A percentile compares a stretch with the other conserved stretches of the same genome.
These are phyloP conservation scores for Pisolithus orientalis DNA, from an alignment of 768 basidiomycete genomes.

Conservation along the genomic window DNA sequence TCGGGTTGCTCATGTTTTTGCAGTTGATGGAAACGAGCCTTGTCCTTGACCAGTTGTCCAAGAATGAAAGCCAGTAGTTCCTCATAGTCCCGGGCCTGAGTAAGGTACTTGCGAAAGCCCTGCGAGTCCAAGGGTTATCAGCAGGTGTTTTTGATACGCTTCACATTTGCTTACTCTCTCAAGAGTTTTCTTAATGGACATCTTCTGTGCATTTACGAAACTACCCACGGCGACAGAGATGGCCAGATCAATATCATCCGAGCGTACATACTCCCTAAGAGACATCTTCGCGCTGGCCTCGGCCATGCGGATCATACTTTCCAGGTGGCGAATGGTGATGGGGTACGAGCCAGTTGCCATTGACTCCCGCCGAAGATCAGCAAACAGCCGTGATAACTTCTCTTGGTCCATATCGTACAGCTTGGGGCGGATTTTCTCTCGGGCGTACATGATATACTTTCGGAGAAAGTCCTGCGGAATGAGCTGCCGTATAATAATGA, in stretches of 20 bases:
- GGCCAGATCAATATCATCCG: constrained; percentile 95
- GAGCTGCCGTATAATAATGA: constrained; percentile 45
- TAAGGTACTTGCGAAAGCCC: constrained; percentile 97
- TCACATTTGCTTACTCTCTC: constrained; percentile 57
- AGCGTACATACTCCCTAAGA: constrained; percentile 88
- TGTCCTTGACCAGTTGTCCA: constrained; percentile 90
- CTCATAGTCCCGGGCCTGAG: constrained; percentile 92
- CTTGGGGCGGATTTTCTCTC: constrained; percentile 89
- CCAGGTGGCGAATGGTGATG: constrained; percentile 94
- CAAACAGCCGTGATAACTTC: constrained; percentile 89
- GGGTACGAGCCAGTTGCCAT: constrained; percentile 98
- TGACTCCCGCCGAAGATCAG: constrained; percentile 93
- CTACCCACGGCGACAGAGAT: constrained; percentile 93
- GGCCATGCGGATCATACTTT: constrained; percentile 99
- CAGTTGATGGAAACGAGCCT: constrained; percentile 76
- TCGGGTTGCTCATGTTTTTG: constrained; percentile 76
- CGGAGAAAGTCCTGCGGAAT: constrained; percentile 94
- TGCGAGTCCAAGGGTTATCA: constrained; percentile 26
- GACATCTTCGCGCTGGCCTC: constrained; percentile 99
- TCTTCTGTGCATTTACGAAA: constrained; percentile 96
- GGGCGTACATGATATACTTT: constrained; percentile 99
- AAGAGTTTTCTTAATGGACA: constrained; percentile 96
- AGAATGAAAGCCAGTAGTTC: constrained; percentile 92
- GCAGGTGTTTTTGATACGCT: background rate
- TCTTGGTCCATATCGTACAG: constrained; percentile 94